A percentile compares a stretch with the other conserved stretches of the same genome.
Evolutionary conservation across 805 yeast species (phyloP).

Genomic region (Saccharomycopsis javanensis): DNA sequence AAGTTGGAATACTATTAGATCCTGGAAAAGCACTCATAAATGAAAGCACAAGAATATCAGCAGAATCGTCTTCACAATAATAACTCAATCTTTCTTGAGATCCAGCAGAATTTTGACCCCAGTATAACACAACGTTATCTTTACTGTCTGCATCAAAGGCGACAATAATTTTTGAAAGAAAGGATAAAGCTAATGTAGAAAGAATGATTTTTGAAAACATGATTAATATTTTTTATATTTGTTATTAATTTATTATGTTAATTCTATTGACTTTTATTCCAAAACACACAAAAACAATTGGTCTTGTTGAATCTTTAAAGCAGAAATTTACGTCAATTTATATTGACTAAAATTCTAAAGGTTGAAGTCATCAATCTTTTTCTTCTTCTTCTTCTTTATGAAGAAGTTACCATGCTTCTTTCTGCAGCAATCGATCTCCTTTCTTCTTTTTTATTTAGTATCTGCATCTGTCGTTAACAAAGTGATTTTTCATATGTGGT

Average conservation of each 20-base stretch:
- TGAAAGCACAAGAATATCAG: slow-evolving; percentile 63
- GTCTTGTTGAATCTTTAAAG: neutral
- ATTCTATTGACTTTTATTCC: no score
- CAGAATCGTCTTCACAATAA: slow-evolving; percentile 60
- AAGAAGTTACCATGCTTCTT: neutral
- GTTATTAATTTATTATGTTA: neutral
- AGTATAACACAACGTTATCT: slow-evolving; percentile 64
- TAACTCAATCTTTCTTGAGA: slow-evolving; percentile 34
- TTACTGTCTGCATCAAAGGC: neutral
- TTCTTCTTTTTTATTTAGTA: neutral
- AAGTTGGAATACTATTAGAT: slow-evolving; percentile 27
- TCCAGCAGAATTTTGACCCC: slow-evolving; percentile 84
- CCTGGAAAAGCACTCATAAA: slow-evolving; percentile 57
- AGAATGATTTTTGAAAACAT: neutral
- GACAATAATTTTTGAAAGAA: neutral
- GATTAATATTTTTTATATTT: neutral
- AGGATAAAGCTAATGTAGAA: neutral
- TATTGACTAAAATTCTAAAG: neutral
- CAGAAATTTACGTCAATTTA: neutral
- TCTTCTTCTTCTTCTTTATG: neutral
- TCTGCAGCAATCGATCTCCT: neutral
- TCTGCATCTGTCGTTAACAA: neutral
- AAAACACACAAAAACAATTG: neutral
- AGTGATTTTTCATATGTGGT: neutral
- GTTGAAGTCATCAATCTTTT: no score